Evolutionary conservation across 116 monocot genomes (phyloP), one percentile per base, ranked within the genome.

Genomic region (Dioscorea cayenensis): DNA sequence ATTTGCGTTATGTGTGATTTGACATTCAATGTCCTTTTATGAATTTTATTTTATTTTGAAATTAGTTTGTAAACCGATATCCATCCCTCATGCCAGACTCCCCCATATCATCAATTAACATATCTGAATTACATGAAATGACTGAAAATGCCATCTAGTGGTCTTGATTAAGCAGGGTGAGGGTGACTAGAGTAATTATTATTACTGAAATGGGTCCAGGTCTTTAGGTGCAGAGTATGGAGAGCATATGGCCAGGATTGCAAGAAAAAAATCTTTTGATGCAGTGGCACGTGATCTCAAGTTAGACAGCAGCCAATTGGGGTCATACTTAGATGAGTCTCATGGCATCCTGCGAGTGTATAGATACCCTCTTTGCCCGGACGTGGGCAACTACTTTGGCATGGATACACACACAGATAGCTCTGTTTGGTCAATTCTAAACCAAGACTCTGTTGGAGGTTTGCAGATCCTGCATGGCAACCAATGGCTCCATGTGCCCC

Each of bases 351-450:
- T 90, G 9, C 76, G 86, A 14, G 69, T 75, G 17, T 82, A 84
- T 72, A 84, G 90, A 25, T 90, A 90, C 67, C 86, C 79, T 4
- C 38, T 32, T 23, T 84, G 84, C 70, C 71, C 84, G 5, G 28
- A 63, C 1, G 6, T 52, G 19, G 16, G 21, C 50, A 38, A 25
- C 43, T 60, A 70, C 64, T 63, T 84, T 11, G 90, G 86, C n/a
- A 77, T 86, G 82, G 82, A 79, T 7, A 65, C 90, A 4, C 90
- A 90, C 73, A 90, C 84, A 0, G 90, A 90, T 64, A 84, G 90
- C 71, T 90, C 90, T 2, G 66, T 86, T 5, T 35, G 86, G 28
- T 77, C 90, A 5, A 71, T 86, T 51, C 29, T 90, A 66, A 76
- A 73, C 75, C 72, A 84, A 17, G 86, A 80, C 65, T 63, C 64